Evolutionary conservation across 176 grass and related monocot genomes (phyloP).

Genomic region (Hyparrhenia diplandra): DNA sequence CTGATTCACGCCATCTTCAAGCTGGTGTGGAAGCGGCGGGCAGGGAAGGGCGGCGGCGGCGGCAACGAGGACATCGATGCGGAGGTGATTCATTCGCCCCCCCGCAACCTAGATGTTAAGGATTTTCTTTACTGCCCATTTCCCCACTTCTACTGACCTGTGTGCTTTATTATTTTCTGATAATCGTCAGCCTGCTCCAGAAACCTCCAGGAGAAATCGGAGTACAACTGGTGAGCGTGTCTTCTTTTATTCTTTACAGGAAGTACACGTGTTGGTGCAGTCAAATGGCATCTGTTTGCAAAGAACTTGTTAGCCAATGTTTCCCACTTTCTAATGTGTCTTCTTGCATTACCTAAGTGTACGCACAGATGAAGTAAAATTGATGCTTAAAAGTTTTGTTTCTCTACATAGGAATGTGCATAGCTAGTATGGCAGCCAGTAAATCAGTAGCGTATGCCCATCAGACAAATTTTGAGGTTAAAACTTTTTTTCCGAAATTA

Average conservation of each 20-base stretch:
- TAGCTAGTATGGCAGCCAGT: not conserved
- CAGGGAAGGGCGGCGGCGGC: conserved; percentile 26
- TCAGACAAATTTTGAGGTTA: not conserved
- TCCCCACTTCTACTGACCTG: not conserved
- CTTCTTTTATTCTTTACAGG: not conserved
- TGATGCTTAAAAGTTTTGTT: not conserved
- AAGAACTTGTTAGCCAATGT: not conserved
- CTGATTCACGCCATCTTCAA: conserved; percentile 86
- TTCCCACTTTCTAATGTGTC: not conserved
- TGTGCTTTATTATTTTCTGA: not conserved
- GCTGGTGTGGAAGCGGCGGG: conserved; percentile 60
- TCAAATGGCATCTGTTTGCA: not conserved
- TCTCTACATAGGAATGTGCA: not conserved
- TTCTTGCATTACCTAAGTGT: not conserved
- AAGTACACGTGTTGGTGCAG: not conserved
- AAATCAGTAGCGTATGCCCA: not conserved
- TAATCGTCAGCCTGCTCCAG: conserved; percentile 43
- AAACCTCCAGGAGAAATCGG: conserved; percentile 59
- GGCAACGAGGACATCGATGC: conserved; percentile 17
- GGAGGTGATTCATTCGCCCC: conserved; percentile 39
- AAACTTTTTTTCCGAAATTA: not conserved
- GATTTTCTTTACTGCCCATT: not conserved
- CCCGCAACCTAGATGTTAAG: not conserved
- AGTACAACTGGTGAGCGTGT: conserved; percentile 41
- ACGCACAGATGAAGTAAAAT: not conserved